Percentiles rank a stretch among this genome's conserved stretches.
phyloP scores from a whole-genome alignment of 2,329 filamentous ascomycete genomes.

The Cladosporium oxysporum region DNA sequence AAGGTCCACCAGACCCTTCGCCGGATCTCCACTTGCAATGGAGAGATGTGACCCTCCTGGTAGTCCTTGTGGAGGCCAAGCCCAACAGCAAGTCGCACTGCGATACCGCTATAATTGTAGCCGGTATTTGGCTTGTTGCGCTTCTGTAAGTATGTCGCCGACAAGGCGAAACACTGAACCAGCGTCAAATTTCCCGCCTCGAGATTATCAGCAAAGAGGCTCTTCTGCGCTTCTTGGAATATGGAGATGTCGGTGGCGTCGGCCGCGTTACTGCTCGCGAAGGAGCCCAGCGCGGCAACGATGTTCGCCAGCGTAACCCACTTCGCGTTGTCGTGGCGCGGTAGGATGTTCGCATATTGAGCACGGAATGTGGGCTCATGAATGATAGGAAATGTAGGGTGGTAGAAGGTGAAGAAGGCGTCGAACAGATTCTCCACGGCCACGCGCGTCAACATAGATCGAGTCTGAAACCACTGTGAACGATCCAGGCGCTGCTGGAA shows the following conservation, averaged over 20 bases:
- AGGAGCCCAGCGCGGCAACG: conserved; percentile 13
- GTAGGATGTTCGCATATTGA: conserved; percentile 3
- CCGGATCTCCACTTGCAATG: conserved; percentile 12
- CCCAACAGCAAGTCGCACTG: conserved; percentile 53
- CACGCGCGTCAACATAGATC: conserved; percentile 14
- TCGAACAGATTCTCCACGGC: conserved; percentile 19
- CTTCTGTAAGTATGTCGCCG: conserved; percentile 54
- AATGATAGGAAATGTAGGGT: conserved; percentile 16
- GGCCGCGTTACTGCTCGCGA: conserved; percentile 11
- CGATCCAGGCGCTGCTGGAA: conserved; percentile 17
- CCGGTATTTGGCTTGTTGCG: conserved; percentile 54
- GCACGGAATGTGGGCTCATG: conserved; percentile 17
- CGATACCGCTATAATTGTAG: conserved; percentile 55
- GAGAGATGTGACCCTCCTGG: conserved; percentile 12
- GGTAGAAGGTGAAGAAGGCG: conserved; percentile 18
- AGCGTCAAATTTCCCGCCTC: conserved; percentile 14
- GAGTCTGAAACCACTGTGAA: conserved; percentile 12
- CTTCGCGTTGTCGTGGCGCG: conserved; percentile 9
- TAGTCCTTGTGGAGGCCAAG: conserved; percentile 52
- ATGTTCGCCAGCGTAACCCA: conserved; percentile 18
- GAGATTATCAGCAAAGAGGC: conserved; percentile 11
- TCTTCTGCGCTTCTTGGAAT: conserved; percentile 18
- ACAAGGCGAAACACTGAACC: conserved; percentile 25
- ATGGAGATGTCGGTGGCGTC: conserved; percentile 18
- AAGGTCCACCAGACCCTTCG: conserved; percentile 16